Evolutionary conservation across 768 basidiomycete genomes (phyloP).

Genomic region (Xerocomus spinulosus): DNA sequence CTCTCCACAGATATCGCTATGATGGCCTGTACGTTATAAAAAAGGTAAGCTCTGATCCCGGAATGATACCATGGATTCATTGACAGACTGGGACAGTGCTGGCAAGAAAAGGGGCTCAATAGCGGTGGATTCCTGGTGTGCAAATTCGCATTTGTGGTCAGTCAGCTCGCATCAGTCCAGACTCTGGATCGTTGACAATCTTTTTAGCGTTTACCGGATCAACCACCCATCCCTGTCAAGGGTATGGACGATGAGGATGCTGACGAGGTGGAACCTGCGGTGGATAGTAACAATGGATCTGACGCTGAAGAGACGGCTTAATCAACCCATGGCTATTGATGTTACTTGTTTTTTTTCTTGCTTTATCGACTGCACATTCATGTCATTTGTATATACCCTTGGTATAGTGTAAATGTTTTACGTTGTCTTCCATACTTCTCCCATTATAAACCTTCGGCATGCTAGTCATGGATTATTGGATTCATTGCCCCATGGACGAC

Average conservation of each 20-base stretch:
- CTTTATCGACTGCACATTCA: no score
- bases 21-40: slow-evolving; percentile 84
- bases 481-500: no score
- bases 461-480: no score
- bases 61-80: not conserved
- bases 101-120: slow-evolving; percentile 71
- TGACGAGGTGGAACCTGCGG: not conserved
- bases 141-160: slow-evolving; percentile 79
- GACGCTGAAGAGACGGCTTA: slow-evolving; percentile 11
- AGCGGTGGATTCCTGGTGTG: slow-evolving; percentile 72
- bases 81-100: slow-evolving; percentile 42
- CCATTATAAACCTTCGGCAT: no score
- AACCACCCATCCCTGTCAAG: slow-evolving; percentile 23
- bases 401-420: no score
- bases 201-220: slow-evolving; percentile 24
- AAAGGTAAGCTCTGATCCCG: slow-evolving; percentile 39
- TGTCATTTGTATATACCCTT: no score
- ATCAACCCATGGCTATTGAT: no score
- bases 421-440: no score
- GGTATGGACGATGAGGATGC: slow-evolving; percentile 6
- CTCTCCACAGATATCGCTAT: slow-evolving; percentile 66
- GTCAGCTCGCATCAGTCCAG: slow-evolving; percentile 7
- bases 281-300: not conserved
- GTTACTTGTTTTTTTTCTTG: no score
- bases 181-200: not conserved